Conservation (phyloP, 148 eudicot genomes). For the Gaultheria prostrata region DNA sequence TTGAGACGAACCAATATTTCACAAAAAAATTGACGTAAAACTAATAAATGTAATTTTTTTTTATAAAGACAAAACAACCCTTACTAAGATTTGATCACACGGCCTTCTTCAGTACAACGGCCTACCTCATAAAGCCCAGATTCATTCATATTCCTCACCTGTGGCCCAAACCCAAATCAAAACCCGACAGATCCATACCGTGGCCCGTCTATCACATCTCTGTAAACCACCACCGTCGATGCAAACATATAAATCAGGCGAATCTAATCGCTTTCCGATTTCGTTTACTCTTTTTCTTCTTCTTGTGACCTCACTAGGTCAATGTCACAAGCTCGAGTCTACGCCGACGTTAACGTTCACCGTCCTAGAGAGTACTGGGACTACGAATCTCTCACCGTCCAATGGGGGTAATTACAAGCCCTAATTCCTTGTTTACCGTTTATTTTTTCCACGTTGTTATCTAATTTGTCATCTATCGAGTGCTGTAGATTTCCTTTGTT, state of each 20-base stretch:
- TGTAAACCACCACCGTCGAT: not conserved
- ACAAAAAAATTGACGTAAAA: too few species aligned
- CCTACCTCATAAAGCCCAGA: not conserved
- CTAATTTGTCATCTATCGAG: not conserved
- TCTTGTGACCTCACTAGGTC: not conserved
- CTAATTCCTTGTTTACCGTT: constrained; percentile 5
- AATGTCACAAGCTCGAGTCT: constrained; percentile 40
- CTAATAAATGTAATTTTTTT: too few species aligned
- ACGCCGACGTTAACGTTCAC: constrained; percentile 37
- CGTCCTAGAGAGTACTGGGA: constrained; percentile 40
- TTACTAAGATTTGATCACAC: too few species aligned
- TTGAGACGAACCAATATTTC: too few species aligned
- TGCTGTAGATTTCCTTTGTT: not conserved
- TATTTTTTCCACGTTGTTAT: not conserved
- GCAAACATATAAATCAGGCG: not conserved
- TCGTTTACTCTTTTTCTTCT: not conserved
- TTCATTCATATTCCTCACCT: not conserved
- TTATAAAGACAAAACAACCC: too few species aligned
- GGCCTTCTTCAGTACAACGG: not conserved
- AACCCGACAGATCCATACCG: not conserved
- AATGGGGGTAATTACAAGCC: constrained; percentile 37
- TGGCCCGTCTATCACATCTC: not conserved
- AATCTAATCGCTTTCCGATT: not conserved
- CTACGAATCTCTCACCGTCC: constrained; percentile 41
- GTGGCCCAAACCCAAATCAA: not conserved